Evolutionary conservation across 176 grass and related monocot species (phyloP).

Genomic region (Rhynchospora pubera): DNA sequence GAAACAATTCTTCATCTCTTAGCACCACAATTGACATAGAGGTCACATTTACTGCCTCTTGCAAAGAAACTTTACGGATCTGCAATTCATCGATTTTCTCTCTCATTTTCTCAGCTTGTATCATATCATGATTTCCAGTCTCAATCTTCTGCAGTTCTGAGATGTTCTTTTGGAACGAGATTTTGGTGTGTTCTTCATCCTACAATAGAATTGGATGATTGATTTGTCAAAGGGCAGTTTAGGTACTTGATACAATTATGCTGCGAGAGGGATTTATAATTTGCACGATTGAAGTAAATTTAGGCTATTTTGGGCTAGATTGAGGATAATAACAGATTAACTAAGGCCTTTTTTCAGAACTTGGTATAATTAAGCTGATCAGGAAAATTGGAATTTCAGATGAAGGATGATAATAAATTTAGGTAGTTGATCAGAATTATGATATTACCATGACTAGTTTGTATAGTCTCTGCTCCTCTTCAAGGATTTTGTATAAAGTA

Average conservation of each 20-base stretch:
- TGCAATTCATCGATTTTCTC: constrained; percentile 67
- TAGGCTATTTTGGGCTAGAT: not conserved
- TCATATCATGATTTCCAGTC: constrained; percentile 62
- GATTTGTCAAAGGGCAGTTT: not conserved
- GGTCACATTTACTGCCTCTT: constrained; percentile 54
- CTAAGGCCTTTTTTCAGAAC: not conserved
- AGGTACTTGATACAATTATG: not conserved
- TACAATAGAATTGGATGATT: constrained; percentile 27
- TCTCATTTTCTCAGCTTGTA: constrained; percentile 62
- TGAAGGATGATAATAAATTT: not conserved
- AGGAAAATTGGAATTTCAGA: not conserved
- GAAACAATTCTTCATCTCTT: constrained; percentile 88
- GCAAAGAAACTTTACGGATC: constrained; percentile 70
- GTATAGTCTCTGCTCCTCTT: constrained; percentile 89
- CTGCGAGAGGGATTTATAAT: not conserved
- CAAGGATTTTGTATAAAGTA: constrained; percentile 74
- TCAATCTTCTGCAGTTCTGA: constrained; percentile 61
- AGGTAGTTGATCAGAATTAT: not conserved
- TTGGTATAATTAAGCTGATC: not conserved
- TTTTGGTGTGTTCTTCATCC: constrained; percentile 77
- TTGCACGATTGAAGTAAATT: not conserved
- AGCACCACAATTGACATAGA: constrained; percentile 78
- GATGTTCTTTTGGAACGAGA: constrained; percentile 50
- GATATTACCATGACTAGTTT: constrained; percentile 79
- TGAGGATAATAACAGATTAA: not conserved